Percentiles rank a stretch among this genome's conserved stretches.
Conservation (phyloP, 2,329 filamentous ascomycete genomes). For the Calonectria naviculata region DNA sequence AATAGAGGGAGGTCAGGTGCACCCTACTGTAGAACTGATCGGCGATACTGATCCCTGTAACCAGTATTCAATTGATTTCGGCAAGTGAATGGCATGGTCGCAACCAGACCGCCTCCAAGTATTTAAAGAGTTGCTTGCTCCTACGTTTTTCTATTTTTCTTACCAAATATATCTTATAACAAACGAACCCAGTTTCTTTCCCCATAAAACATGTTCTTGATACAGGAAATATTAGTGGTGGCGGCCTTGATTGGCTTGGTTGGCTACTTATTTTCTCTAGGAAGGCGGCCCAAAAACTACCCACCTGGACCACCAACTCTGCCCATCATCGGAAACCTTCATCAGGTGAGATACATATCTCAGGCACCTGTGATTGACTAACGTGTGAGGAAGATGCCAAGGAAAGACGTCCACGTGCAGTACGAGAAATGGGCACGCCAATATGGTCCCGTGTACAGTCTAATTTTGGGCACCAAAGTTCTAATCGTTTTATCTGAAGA, state of each 20-base stretch:
- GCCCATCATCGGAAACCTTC: not conserved
- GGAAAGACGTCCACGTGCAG: not conserved
- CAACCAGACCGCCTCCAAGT: not conserved
- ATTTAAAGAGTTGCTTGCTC: not conserved
- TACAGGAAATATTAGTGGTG: not conserved
- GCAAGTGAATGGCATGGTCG: not conserved
- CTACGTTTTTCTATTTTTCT: too few relatives aligned
- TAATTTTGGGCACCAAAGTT: not conserved
- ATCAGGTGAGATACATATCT: not conserved
- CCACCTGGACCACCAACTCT: not conserved
- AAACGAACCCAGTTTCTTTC: too few relatives aligned
- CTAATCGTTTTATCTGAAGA: not conserved
- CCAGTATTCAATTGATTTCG: not conserved
- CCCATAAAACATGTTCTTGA: not conserved
- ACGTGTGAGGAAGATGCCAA: not conserved
- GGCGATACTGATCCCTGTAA: not conserved
- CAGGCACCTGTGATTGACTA: not conserved
- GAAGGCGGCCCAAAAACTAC: not conserved
- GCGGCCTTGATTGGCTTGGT: not conserved
- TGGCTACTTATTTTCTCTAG: not conserved
- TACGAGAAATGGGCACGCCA: not conserved
- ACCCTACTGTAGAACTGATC: not conserved
- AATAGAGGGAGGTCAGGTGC: too few relatives aligned
- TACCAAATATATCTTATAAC: not conserved
- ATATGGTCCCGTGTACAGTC: not conserved